phyloP scores from a whole-genome alignment of 306 rosid species.

The Carpinus viminea region DNA sequence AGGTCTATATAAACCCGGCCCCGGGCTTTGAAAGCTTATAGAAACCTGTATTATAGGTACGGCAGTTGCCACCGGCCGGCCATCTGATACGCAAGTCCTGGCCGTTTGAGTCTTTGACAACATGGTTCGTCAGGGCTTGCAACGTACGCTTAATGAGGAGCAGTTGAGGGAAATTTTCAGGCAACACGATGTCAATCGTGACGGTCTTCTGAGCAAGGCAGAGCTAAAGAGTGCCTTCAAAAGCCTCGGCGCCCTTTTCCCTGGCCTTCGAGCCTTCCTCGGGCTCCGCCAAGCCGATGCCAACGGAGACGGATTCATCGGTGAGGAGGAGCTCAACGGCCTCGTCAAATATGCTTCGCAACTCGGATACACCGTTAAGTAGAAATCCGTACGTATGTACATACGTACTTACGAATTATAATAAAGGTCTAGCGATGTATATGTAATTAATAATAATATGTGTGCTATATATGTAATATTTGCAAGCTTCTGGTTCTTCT shows the following conservation, averaged over 20 bases:
- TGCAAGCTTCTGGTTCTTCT: no score
- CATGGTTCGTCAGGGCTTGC: neutral
- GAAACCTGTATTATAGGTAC: neutral
- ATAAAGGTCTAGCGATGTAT: no score
- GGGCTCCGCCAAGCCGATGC: neutral
- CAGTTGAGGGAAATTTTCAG: neutral
- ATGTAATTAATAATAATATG: no score
- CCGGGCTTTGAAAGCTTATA: neutral
- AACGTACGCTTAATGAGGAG: neutral
- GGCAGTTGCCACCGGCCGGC: neutral
- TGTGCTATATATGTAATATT: no score
- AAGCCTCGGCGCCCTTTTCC: neutral
- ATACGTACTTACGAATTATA: no score
- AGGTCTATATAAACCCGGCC: neutral
- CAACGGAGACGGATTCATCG: constrained; percentile 9
- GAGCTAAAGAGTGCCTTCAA: constrained; percentile 15
- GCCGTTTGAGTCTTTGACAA: neutral
- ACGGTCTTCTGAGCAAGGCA: constrained; percentile 24
- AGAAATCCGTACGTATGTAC: neutral
- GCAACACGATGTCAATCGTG: neutral
- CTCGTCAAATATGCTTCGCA: constrained; percentile 24
- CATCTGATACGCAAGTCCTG: neutral
- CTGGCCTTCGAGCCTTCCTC: neutral
- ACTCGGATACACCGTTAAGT: neutral
- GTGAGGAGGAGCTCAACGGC: constrained; percentile 16